Conservation (phyloP, 495 filamentous ascomycete genomes). For the Talaromyces ruber region DNA sequence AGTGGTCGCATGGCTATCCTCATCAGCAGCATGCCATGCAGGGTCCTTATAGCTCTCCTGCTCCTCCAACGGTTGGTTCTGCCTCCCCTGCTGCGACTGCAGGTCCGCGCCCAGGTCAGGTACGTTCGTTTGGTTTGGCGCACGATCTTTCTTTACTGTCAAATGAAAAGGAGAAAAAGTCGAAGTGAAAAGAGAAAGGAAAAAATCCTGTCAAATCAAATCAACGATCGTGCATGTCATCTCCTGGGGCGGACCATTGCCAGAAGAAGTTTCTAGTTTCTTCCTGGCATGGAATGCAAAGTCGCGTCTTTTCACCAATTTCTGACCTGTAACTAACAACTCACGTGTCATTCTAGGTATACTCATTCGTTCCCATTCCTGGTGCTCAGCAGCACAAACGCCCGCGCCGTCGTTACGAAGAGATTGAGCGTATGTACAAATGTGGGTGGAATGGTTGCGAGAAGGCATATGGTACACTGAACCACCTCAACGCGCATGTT, state of each 20-base stretch:
- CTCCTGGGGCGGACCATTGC: constrained; percentile 5
- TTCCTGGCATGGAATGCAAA: constrained; percentile 3
- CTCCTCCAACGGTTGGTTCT: constrained; percentile 46
- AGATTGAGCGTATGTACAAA: constrained; percentile 99
- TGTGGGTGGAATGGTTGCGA: constrained; percentile 98
- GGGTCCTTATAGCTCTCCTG: constrained; percentile 51
- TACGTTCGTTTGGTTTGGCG: constrained; percentile 46
- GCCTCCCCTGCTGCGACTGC: constrained; percentile 51
- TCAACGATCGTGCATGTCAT: constrained; percentile 8
- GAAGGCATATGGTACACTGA: constrained; percentile 94
- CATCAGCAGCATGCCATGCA: constrained; percentile 55
- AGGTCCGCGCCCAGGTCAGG: constrained; percentile 60
- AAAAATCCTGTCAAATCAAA: constrained; percentile 3
- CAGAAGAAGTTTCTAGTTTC: neutral
- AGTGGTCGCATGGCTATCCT: constrained; percentile 72
- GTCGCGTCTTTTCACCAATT: constrained; percentile 1
- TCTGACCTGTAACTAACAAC: constrained; percentile 12
- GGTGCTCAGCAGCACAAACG: constrained; percentile 97
- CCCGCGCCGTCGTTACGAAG: constrained; percentile 88
- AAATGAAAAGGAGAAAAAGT: neutral
- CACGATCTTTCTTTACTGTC: constrained; percentile 8
- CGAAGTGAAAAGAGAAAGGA: constrained; percentile 1
- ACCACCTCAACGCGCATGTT: constrained; percentile 94
- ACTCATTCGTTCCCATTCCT: constrained; percentile 96
- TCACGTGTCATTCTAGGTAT: constrained; percentile 53